These are phyloP conservation scores for Peronospora destructor DNA, from an alignment of 352 stramenopile species.

Conservation along the genomic window DNA sequence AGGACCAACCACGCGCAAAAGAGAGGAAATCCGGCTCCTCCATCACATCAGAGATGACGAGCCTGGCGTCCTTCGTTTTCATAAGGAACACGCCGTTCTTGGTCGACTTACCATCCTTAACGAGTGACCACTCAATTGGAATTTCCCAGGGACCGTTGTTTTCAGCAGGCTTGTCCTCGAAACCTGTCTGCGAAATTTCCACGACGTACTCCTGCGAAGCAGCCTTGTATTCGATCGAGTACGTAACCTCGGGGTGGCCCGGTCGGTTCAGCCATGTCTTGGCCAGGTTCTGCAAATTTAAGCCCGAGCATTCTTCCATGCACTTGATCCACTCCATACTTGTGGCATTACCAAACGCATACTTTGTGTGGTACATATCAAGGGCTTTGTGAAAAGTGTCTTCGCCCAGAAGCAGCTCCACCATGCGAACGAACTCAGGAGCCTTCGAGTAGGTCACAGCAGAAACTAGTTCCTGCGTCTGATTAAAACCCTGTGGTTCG, in stretches of 20 bases:
- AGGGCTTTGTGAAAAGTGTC: constrained; percentile 69
- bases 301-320: constrained; percentile 67
- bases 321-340: constrained; percentile 70
- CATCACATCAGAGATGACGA: constrained; percentile 41
- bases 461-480: constrained; percentile 73
- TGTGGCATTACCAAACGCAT: constrained; percentile 62
- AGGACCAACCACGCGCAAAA: constrained; percentile 69
- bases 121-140: constrained; percentile 65
- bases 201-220: constrained; percentile 45
- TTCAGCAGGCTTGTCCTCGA: constrained; percentile 54
- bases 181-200: constrained; percentile 59
- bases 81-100: constrained; percentile 56
- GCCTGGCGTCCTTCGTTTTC: constrained; percentile 48
- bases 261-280: constrained; percentile 73
- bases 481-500: constrained; percentile 70
- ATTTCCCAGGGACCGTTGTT: constrained; percentile 77
- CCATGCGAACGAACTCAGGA: constrained; percentile 74
- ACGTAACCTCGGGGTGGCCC: constrained; percentile 57
- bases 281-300: constrained; percentile 54
- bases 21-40: constrained; percentile 64
- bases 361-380: constrained; percentile 74
- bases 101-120: constrained; percentile 57
- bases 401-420: constrained; percentile 57
- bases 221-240: constrained; percentile 50
- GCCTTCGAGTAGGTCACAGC: constrained; percentile 77